Evolutionary conservation across 106 monocot genomes (phyloP).

Genomic region (Apostasia ramifera): DNA sequence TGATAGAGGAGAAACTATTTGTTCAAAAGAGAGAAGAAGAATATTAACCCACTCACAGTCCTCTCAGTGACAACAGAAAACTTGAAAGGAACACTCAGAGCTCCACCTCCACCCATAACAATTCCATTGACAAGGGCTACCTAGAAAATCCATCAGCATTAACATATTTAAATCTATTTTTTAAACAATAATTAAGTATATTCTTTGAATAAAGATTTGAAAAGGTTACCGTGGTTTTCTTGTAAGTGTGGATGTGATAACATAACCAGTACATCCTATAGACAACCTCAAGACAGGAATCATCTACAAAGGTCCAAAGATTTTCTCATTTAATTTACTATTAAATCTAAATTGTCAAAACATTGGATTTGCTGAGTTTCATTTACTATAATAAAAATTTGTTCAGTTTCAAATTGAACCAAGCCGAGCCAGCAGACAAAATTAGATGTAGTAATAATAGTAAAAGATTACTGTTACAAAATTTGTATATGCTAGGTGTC

Average conservation of each 20-base stretch:
- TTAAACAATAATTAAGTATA: background rate
- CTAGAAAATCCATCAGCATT: conserved; percentile 17
- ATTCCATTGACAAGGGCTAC: conserved; percentile 82
- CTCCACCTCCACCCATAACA: conserved; percentile 88
- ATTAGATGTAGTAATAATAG: too few relatives aligned
- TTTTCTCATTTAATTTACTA: too few relatives aligned
- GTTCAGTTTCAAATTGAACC: too few relatives aligned
- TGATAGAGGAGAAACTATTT: background rate
- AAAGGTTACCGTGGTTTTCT: conserved; percentile 57
- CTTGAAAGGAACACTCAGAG: conserved; percentile 55
- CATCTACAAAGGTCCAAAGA: conserved; percentile 19
- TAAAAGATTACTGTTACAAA: too few relatives aligned
- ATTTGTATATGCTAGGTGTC: too few relatives aligned
- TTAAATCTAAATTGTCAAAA: too few relatives aligned
- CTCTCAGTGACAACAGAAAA: conserved; percentile 91
- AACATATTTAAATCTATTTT: background rate
- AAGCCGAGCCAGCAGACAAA: too few relatives aligned
- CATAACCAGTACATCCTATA: conserved; percentile 99
- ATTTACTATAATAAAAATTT: too few relatives aligned
- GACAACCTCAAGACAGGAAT: conserved; percentile 78
- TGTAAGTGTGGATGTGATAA: conserved; percentile 88
- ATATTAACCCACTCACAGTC: conserved; percentile 38
- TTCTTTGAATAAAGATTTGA: background rate
- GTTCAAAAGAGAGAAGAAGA: background rate
- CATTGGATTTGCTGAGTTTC: too few relatives aligned